Evolutionary conservation across 371 early-diverging fungal species (phyloP).

Genomic region (Mortierella sp.): DNA sequence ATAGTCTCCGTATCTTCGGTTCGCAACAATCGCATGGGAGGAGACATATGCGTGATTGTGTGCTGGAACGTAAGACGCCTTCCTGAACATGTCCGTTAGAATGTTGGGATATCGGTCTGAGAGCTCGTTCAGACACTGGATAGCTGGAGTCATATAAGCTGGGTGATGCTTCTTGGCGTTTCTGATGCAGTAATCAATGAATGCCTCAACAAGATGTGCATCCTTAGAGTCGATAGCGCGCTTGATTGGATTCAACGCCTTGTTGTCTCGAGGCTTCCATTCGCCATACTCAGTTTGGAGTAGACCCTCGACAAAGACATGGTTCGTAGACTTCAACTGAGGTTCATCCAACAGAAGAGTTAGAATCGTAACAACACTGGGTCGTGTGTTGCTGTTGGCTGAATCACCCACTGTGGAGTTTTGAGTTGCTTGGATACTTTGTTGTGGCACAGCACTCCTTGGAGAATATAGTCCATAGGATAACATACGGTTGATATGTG

Average conservation of each 20-base stretch:
- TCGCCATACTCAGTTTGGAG: slow-evolving; percentile 23
- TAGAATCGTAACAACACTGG: slow-evolving; percentile 23
- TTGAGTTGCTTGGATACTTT: neutral
- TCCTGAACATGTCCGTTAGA: slow-evolving; percentile 42
- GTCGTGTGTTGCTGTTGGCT: neutral
- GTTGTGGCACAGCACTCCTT: neutral
- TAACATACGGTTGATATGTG: slow-evolving; percentile 49
- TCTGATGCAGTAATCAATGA: slow-evolving; percentile 50
- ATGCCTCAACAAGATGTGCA: slow-evolving; percentile 22
- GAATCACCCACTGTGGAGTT: neutral
- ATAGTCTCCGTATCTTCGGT: slow-evolving; percentile 18
- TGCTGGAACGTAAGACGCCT: slow-evolving; percentile 48
- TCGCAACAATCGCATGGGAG: slow-evolving; percentile 45
- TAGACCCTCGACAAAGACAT: slow-evolving; percentile 43
- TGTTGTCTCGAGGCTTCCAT: slow-evolving; percentile 48
- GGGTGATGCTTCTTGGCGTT: slow-evolving; percentile 49
- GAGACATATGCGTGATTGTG: slow-evolving; percentile 45
- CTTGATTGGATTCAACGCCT: slow-evolving; percentile 35
- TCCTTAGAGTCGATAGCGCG: slow-evolving; percentile 43
- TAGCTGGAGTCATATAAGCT: slow-evolving; percentile 44
- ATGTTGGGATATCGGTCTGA: slow-evolving; percentile 35
- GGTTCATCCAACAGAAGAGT: slow-evolving; percentile 31
- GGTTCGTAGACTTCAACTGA: slow-evolving; percentile 13
- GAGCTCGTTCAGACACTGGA: slow-evolving; percentile 44
- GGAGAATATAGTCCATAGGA: slow-evolving; percentile 9